Conservation (phyloP, 306 rosid genomes). For the Geum urbanum region DNA sequence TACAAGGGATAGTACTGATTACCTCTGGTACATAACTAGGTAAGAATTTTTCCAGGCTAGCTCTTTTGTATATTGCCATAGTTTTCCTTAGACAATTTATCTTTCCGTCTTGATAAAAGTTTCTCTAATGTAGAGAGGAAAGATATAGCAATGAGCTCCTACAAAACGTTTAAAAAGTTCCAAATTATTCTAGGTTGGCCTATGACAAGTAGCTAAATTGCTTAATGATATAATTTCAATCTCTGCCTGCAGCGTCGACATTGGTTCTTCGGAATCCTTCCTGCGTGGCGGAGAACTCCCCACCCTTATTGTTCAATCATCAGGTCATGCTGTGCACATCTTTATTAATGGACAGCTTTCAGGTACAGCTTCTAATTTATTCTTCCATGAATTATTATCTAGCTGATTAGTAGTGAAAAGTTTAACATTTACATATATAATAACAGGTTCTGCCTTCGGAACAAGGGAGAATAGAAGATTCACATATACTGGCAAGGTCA, state of each 20-base stretch:
- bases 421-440: conserved; percentile 14
- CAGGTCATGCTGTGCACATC: conserved; percentile 91
- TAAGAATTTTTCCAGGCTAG: conserved; percentile 34
- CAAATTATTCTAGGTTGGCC: neutral
- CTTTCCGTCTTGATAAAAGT: neutral
- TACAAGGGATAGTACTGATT: conserved; percentile 86
- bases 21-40: conserved; percentile 95
- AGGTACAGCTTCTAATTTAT: conserved; percentile 45
- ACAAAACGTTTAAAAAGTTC: neutral
- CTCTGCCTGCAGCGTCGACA: conserved; percentile 55
- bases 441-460: conserved; percentile 88
- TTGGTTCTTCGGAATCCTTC: conserved; percentile 77
- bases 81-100: neutral
- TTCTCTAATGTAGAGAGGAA: neutral
- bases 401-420: conserved; percentile 6
- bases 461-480: conserved; percentile 80
- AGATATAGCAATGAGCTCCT: neutral
- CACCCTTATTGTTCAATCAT: conserved; percentile 79
- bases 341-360: conserved; percentile 82
- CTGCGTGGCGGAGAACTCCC: conserved; percentile 83
- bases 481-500: conserved; percentile 67
- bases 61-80: neutral
- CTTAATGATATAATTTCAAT: conserved; percentile 6
- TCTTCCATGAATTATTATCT: conserved; percentile 25
- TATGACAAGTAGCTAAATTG: neutral